A percentile compares a stretch with the other conserved stretches of the same genome.
phyloP scores from a whole-genome alignment of 2,329 filamentous ascomycete genomes.

The Ophiosphaerella herpotricha region DNA sequence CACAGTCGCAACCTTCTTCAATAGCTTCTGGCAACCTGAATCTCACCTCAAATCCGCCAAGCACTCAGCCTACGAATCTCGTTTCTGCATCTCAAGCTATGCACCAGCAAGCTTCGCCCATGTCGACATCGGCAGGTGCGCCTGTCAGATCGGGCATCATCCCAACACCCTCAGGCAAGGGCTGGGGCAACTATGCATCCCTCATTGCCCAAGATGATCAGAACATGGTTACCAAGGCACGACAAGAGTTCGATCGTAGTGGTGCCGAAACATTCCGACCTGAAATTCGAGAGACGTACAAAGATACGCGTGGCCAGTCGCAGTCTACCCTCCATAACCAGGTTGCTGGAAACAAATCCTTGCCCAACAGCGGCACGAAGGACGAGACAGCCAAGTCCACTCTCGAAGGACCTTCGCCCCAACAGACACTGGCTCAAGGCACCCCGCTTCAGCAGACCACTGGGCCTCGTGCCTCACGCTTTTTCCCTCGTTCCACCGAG shows the following conservation, averaged over 20 bases:
- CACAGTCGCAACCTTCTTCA: constrained; percentile 28
- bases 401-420: constrained; percentile 29
- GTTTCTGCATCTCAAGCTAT: constrained; percentile 24
- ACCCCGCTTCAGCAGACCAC: constrained; percentile 30
- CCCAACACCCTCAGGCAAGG: constrained; percentile 33
- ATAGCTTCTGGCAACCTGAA: constrained; percentile 30
- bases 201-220: constrained; percentile 38
- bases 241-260: constrained; percentile 33
- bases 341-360: constrained; percentile 20
- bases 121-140: constrained; percentile 18
- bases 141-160: constrained; percentile 31
- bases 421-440: constrained; percentile 25
- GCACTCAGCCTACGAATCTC: constrained; percentile 21
- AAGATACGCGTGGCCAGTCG: constrained; percentile 34
- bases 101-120: constrained; percentile 21
- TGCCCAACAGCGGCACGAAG: constrained; percentile 17
- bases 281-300: constrained; percentile 41
- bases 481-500: constrained; percentile 42
- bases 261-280: constrained; percentile 35
- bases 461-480: constrained; percentile 42
- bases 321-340: constrained; percentile 36
- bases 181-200: constrained; percentile 40
- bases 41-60: constrained; percentile 20
- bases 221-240: constrained; percentile 26
- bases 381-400: constrained; percentile 30